Percentiles rank a stretch among this genome's conserved stretches.
These are phyloP conservation scores for Penicillium oxalicum DNA, from an alignment of 2,329 filamentous ascomycete species.

Conservation along the genomic window DNA sequence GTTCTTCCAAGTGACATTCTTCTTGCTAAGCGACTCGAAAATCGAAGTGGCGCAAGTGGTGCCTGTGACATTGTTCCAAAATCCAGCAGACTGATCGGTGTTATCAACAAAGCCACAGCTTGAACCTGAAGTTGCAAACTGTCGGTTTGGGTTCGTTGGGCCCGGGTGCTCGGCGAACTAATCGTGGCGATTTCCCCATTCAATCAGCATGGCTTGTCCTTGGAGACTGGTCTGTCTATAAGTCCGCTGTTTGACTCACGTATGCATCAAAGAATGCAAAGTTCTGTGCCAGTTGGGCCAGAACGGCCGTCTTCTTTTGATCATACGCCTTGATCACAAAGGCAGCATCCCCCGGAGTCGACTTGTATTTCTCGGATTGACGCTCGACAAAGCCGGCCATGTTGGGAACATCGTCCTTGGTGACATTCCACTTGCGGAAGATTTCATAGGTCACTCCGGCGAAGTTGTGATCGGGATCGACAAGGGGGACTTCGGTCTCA, in stretches of 20 bases:
- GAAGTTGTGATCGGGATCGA: slow-evolving; percentile 33
- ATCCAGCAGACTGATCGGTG: slow-evolving; percentile 27
- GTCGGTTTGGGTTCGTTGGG: slow-evolving; percentile 38
- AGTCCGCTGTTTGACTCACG: slow-evolving; percentile 12
- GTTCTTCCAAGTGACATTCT: slow-evolving; percentile 36
- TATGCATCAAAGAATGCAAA: slow-evolving; percentile 37
- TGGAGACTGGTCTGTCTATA: too few species aligned
- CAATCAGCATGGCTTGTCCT: too few species aligned
- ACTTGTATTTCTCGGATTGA: slow-evolving; percentile 33
- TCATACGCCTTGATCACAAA: slow-evolving; percentile 37
- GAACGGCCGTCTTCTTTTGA: slow-evolving; percentile 30
- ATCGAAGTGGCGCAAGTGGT: slow-evolving; percentile 32
- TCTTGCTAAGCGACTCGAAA: slow-evolving; percentile 34
- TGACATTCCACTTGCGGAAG: slow-evolving; percentile 34
- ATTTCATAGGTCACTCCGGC: slow-evolving; percentile 32
- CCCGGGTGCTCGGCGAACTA: slow-evolving; percentile 36
- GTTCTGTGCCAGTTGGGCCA: slow-evolving; percentile 33
- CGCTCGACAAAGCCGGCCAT: slow-evolving; percentile 39
- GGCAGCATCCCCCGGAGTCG: slow-evolving; percentile 30
- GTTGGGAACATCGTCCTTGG: slow-evolving; percentile 30
- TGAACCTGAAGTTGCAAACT: slow-evolving; percentile 36
- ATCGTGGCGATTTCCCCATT: too few species aligned
- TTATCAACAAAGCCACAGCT: slow-evolving; percentile 31
- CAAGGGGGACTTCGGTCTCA: slow-evolving; percentile 32
- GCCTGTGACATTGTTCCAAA: slow-evolving; percentile 31